Conservation (phyloP, 2,329 filamentous ascomycete species). For the Fusarium coffeatum region DNA sequence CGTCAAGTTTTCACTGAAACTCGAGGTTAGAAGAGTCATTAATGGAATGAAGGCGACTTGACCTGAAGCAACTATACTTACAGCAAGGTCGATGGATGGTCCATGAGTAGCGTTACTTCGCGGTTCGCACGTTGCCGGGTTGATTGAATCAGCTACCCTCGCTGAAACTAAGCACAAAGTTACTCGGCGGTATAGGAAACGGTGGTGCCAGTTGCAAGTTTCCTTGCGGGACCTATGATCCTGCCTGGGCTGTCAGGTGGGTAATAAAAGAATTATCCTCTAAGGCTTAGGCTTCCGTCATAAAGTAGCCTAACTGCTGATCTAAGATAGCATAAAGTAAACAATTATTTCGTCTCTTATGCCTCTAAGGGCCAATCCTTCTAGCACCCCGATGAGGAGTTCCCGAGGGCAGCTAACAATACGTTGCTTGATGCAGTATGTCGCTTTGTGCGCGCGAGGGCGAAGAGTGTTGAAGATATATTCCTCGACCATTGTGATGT, state of each 20-base stretch:
- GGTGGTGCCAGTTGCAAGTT: too few relatives aligned
- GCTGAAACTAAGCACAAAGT: too few relatives aligned
- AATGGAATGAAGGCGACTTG: neutral
- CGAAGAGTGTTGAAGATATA: neutral
- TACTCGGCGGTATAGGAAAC: too few relatives aligned
- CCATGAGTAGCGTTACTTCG: neutral
- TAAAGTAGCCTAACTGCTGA: neutral
- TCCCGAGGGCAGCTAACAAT: neutral
- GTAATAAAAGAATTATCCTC: neutral
- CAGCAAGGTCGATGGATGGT: neutral
- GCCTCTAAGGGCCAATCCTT: neutral
- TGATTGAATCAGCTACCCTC: neutral
- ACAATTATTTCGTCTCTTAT: neutral
- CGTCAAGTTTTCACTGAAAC: too few relatives aligned
- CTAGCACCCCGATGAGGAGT: neutral
- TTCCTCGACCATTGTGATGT: neutral
- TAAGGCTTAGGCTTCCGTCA: neutral
- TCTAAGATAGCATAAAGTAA: neutral
- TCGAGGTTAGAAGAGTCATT: too few relatives aligned
- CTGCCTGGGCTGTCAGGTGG: too few relatives aligned
- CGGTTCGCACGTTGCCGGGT: neutral
- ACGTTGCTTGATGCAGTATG: neutral
- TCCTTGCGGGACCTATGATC: too few relatives aligned
- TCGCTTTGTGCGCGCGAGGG: neutral
- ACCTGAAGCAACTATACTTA: neutral